Base-by-base conservation (phyloP, 2,329 filamentous ascomycete species). In the Exophiala phaeomuriformis region DNA sequence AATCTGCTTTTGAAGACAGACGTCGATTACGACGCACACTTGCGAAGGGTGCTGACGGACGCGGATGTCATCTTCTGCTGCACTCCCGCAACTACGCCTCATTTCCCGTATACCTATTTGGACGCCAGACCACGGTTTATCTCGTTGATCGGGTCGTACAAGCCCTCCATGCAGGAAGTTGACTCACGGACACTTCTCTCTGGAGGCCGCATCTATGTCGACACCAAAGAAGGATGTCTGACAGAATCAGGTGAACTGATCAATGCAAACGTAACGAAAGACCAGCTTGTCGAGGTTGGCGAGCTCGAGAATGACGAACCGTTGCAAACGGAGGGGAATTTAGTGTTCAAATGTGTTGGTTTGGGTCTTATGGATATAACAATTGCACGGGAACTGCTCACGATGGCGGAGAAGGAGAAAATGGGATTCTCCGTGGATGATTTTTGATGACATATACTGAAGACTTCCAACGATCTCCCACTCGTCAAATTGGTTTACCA, bases 181-280 rank as follows among this genome's bases (percentile, higher is more conserved):
- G 75, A 77, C 52, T 68, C 72, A 0, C 66, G 68, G 36, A 74
- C 72, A 1, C 53, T 75, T 5, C 62, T 72, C 8, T 76, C 64
- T 2, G 83, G 86, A 61, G 82, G 82, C 0, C 82, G 81, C 0
- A 82, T 59, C 42, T 59, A 59, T 39, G 53, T 56, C 12, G 57
- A 80, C 9, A 75, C 89, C 29, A 77, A 88, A 3, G 86, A 89
- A 3, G 86, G 89, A 59, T 76, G 2, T 42, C 46, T 58, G 3
- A 45, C 32, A 9, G 57, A 59, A 40, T 51, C 57, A 0, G 57
- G 57, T 12, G 75, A 77, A 60, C 53, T 77, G 32, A 71, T 75
- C 35, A 66, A 63, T 46, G 74, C 72, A 1, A 59, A 64, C 10
- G 61, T 76, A 6, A 57, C 57, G 2, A 64, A 63, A 12, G 65